Evolutionary conservation across 768 basidiomycete species (phyloP).

Genomic region (Gelatoporia subvermispora): DNA sequence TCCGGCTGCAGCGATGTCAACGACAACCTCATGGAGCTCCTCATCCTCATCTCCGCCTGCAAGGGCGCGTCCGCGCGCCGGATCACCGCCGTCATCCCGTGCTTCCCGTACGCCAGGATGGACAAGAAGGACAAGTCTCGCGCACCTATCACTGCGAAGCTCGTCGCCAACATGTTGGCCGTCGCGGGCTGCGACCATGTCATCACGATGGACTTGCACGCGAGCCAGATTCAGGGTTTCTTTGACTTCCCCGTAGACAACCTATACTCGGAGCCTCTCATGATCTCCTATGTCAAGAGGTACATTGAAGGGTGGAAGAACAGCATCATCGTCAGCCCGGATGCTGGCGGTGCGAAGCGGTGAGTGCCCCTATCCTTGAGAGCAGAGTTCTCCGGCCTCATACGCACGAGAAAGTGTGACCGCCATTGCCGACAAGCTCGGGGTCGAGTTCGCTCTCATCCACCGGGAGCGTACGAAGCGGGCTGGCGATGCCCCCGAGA

Average conservation of each 20-base stretch:
- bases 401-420: slow-evolving; percentile 58
- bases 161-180: slow-evolving; percentile 96
- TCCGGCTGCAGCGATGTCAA: slow-evolving; percentile 86
- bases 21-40: slow-evolving; percentile 97
- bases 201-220: slow-evolving; percentile 99
- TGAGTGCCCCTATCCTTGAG: slow-evolving; percentile 33
- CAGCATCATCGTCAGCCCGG: slow-evolving; percentile 90
- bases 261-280: slow-evolving; percentile 91
- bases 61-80: slow-evolving; percentile 93
- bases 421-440: slow-evolving; percentile 91
- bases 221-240: slow-evolving; percentile 97
- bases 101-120: slow-evolving; percentile 94
- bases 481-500: slow-evolving; percentile 58
- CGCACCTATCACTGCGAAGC: slow-evolving; percentile 96
- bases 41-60: slow-evolving; percentile 97
- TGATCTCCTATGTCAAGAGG: slow-evolving; percentile 89
- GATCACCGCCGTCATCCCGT: slow-evolving; percentile 96
- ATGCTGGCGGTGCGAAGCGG: slow-evolving; percentile 99
- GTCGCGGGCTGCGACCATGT: slow-evolving; percentile 98
- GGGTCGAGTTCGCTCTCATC: slow-evolving; percentile 92
- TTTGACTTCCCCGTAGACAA: slow-evolving; percentile 99
- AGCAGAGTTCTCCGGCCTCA: not conserved
- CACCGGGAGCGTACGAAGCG: slow-evolving; percentile 83
- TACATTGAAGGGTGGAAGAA: slow-evolving; percentile 83
- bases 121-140: slow-evolving; percentile 98